Percentiles rank a stretch among this genome's conserved stretches.
phyloP scores from a whole-genome alignment of 768 basidiomycete species.

The Symmetrospora coprosmae region DNA sequence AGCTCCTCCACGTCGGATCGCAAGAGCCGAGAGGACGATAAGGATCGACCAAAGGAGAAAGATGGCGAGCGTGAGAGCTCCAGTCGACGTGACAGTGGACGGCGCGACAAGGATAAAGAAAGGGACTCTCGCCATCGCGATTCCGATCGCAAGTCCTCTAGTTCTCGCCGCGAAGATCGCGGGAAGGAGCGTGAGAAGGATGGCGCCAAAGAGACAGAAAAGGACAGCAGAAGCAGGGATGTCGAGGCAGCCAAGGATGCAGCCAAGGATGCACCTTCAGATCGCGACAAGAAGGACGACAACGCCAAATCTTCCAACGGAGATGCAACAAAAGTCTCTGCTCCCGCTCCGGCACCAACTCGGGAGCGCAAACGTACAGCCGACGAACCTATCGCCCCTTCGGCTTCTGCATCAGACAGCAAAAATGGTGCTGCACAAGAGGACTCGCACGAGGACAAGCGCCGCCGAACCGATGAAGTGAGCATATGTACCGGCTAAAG shows the following conservation, averaged over 20 bases:
- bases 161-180: background rate
- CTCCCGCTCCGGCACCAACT: too few species aligned
- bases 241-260: background rate
- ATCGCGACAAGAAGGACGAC: background rate
- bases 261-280: too few species aligned
- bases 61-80: background rate
- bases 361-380: background rate
- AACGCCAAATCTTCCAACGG: too few species aligned
- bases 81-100: conserved; percentile 5
- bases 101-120: conserved; percentile 18
- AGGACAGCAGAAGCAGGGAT: background rate
- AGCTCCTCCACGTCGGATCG: too few species aligned
- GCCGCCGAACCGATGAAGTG: conserved; percentile 10
- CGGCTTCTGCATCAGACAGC: background rate
- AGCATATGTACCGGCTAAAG: too few species aligned
- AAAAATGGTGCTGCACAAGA: background rate
- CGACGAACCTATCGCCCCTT: background rate
- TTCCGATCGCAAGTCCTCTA: too few species aligned
- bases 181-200: background rate
- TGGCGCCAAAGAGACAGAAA: background rate
- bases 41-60: conserved; percentile 10
- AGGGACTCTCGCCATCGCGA: background rate
- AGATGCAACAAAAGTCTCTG: too few species aligned
- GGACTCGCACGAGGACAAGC: conserved; percentile 3
- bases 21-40: background rate